Percentiles rank a stretch among this genome's conserved stretches.
phyloP scores from a whole-genome alignment of 2,329 filamentous ascomycete species.

The Didymella segeticola region DNA sequence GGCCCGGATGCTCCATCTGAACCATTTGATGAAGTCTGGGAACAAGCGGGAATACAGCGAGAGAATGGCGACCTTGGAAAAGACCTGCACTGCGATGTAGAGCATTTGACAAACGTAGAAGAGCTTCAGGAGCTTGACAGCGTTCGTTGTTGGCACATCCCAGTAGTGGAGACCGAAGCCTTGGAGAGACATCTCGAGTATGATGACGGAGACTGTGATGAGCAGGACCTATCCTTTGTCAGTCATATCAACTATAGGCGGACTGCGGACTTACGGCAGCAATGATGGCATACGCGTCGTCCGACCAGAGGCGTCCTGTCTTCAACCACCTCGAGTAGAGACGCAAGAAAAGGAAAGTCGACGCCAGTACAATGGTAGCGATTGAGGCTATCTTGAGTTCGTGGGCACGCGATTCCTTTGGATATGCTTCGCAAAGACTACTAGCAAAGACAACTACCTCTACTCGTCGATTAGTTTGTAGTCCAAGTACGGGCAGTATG shows the following conservation, averaged over 20 bases:
- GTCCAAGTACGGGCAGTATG: not conserved
- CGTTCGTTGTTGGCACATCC: constrained; percentile 15
- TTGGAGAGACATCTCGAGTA: constrained; percentile 24
- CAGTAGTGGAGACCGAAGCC: constrained; percentile 26
- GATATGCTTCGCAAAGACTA: constrained; percentile 19
- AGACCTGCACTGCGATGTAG: constrained; percentile 21
- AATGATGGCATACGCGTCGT: constrained; percentile 23
- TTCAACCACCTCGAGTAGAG: constrained; percentile 25
- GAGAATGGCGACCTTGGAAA: constrained; percentile 24
- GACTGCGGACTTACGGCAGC: constrained; percentile 13
- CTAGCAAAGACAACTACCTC: constrained; percentile 13
- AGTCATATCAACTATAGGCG: not conserved
- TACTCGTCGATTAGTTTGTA: constrained; percentile 1
- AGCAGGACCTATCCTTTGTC: constrained; percentile 10
- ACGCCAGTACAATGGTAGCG: constrained; percentile 13
- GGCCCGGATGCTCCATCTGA: constrained; percentile 19
- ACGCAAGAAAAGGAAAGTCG: constrained; percentile 15
- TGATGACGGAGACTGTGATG: constrained; percentile 18
- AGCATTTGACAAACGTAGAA: constrained; percentile 27
- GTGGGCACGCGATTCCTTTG: constrained; percentile 16
- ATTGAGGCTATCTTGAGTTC: constrained; percentile 20
- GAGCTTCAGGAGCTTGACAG: constrained; percentile 19
- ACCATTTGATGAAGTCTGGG: constrained; percentile 17
- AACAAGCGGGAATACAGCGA: constrained; percentile 21
- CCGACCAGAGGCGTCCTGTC: constrained; percentile 15